A percentile compares a stretch with the other conserved stretches of the same genome.
Evolutionary conservation across 352 stramenopile species (phyloP).

Genomic region (Pythium brachiatum): DNA sequence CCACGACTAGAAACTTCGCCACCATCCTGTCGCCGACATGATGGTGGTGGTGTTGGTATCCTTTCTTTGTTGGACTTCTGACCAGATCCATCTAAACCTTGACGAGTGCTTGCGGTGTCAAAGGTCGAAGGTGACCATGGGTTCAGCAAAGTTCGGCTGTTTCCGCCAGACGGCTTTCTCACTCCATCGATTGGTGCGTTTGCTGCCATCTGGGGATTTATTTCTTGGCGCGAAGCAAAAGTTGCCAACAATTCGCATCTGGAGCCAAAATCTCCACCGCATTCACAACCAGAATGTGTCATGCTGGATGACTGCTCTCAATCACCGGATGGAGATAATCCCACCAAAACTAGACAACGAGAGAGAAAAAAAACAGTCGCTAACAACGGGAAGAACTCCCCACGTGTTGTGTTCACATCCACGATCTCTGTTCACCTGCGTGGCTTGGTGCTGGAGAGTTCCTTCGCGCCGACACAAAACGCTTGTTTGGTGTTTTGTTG

Average conservation of each 20-base stretch:
- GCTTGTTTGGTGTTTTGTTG: too few species aligned
- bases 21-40: too few species aligned
- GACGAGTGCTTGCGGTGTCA: not conserved
- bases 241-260: not conserved
- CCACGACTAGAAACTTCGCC: too few species aligned
- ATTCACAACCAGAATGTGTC: too few species aligned
- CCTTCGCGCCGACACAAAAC: conserved; percentile 1
- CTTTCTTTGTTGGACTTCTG: not conserved
- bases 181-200: not conserved
- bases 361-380: too few species aligned
- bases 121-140: not conserved
- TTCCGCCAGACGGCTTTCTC: not conserved
- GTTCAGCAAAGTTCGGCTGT: not conserved
- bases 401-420: not conserved
- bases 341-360: too few species aligned
- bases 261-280: too few species aligned
- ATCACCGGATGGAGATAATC: too few species aligned
- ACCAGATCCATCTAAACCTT: not conserved
- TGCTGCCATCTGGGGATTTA: not conserved
- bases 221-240: not conserved
- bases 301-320: too few species aligned
- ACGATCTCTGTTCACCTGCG: not conserved
- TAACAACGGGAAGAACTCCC: too few species aligned
- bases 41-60: too few species aligned
- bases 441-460: not conserved